phyloP scores from a whole-genome alignment of 805 yeast species.

The Millerozyma miso region DNA sequence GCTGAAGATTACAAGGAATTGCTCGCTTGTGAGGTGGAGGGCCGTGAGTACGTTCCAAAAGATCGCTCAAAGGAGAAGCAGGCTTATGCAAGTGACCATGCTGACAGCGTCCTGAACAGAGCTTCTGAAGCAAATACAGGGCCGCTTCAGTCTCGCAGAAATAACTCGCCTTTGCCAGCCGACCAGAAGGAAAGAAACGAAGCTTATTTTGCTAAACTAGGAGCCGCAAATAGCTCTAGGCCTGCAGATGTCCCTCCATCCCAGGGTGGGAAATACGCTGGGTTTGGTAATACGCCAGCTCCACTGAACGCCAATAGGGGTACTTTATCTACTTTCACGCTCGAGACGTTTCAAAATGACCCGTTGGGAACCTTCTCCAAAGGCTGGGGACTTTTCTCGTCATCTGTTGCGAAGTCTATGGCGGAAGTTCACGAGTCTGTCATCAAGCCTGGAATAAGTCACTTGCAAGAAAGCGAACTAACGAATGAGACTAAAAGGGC shows the following conservation, averaged over 20 bases:
- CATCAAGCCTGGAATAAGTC: conserved; percentile 86
- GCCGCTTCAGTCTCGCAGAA: conserved; percentile 38
- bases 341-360: conserved; percentile 71
- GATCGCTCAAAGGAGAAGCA: conserved; percentile 50
- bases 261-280: conserved; percentile 89
- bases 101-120: conserved; percentile 4
- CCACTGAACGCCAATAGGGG: conserved; percentile 34
- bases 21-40: conserved; percentile 72
- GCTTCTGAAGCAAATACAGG: conserved; percentile 15
- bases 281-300: conserved; percentile 81
- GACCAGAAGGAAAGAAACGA: conserved; percentile 64
- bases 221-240: conserved; percentile 64
- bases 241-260: conserved; percentile 84
- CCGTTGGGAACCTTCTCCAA: conserved; percentile 87
- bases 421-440: conserved; percentile 83
- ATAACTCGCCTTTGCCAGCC: conserved; percentile 27
- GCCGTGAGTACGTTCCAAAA: conserved; percentile 60
- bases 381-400: conserved; percentile 92
- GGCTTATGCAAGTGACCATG: conserved; percentile 20
- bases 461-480: conserved; percentile 70
- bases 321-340: conserved; percentile 51
- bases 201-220: conserved; percentile 75
- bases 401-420: conserved; percentile 79
- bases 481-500: conserved; percentile 83
- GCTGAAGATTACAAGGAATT: conserved; percentile 93